Evolutionary conservation across 2,329 filamentous ascomycete species (phyloP), one percentile per base, ranked within the genome.

Genomic region (Sporothrix curviconia): DNA sequence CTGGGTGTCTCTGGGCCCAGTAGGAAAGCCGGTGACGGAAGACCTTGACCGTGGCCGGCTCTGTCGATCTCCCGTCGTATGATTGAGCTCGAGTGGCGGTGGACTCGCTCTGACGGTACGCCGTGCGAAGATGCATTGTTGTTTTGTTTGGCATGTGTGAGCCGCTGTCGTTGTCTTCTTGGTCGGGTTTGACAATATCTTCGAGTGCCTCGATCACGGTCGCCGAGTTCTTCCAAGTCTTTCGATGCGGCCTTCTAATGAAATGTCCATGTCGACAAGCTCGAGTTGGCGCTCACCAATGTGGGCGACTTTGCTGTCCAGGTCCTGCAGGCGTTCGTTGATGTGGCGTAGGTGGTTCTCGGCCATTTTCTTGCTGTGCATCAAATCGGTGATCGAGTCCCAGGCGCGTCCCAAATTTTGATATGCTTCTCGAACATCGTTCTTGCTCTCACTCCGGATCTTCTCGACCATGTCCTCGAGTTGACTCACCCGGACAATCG

Each of bases 241-340:
- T n/a, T 81, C 78, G 40, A 83, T 72, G 40, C 78, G 76, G 64
- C 83, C 80, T 61, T 83, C 80, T 60, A 83, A 63, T 59, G 74
- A 70, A 64, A 80, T 72, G 57, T 78, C 73, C 63, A 76, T 74
- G 56, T 81, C 78, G 39, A 74, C 69, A 22, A 79, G 69, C 63
- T 80, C 77, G 55, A 79, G 71, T 55, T 81, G 73, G 22, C 78
- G 71, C 42, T 76, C 72, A 6, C 72, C 72, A 15, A 83, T 63
- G 50, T 75, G 71, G 25, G 77, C 71, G 61, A 80, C 64, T 59
- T 73, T 70, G 44, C 68, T 69, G 60, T 73, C 70, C 37, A 77
- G 69, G 40, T 64, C 66, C 34, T 69, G 67, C 28, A 80, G 65
- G 37, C 72, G 74, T 51, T 73, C 72, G 39, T 71, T 71, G 47